Evolutionary conservation across 148 eudicot genomes (phyloP).

Genomic region (Rhododendron vialii): DNA sequence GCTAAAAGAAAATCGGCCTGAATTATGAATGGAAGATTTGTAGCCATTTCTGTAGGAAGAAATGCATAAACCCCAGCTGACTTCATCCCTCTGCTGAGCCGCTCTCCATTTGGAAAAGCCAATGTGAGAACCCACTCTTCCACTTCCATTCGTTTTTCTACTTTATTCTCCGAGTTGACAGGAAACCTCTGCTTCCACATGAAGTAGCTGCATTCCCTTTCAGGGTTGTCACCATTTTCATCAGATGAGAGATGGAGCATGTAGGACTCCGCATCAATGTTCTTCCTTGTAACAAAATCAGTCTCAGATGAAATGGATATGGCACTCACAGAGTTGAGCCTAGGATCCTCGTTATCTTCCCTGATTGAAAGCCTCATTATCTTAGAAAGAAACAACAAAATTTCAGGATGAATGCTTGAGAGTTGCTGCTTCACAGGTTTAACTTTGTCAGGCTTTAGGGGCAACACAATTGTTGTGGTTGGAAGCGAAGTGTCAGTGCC

Average conservation of each 20-base stretch:
- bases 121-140: constrained; percentile 62
- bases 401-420: constrained; percentile 67
- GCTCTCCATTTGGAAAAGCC: constrained; percentile 65
- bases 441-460: constrained; percentile 61
- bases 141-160: constrained; percentile 51
- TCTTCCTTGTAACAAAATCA: constrained; percentile 34
- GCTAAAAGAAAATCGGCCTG: constrained; percentile 73
- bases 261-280: constrained; percentile 57
- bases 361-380: constrained; percentile 54
- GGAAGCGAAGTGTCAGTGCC: constrained; percentile 42
- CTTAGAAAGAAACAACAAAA: constrained; percentile 62
- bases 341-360: constrained; percentile 39
- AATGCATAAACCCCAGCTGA: constrained; percentile 65
- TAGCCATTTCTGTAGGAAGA: constrained; percentile 69
- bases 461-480: constrained; percentile 59
- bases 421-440: constrained; percentile 58
- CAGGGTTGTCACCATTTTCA: constrained; percentile 20
- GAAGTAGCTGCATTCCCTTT: constrained; percentile 49
- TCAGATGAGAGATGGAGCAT: constrained; percentile 45
- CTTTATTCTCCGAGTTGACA: constrained; percentile 41
- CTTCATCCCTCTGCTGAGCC: constrained; percentile 45
- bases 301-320: constrained; percentile 55
- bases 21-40: constrained; percentile 64
- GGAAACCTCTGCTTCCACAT: constrained; percentile 80
- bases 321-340: constrained; percentile 38